These are phyloP conservation scores for Saxispiralis lemnorum DNA, from an alignment of 495 filamentous ascomycete species.

Conservation along the genomic window DNA sequence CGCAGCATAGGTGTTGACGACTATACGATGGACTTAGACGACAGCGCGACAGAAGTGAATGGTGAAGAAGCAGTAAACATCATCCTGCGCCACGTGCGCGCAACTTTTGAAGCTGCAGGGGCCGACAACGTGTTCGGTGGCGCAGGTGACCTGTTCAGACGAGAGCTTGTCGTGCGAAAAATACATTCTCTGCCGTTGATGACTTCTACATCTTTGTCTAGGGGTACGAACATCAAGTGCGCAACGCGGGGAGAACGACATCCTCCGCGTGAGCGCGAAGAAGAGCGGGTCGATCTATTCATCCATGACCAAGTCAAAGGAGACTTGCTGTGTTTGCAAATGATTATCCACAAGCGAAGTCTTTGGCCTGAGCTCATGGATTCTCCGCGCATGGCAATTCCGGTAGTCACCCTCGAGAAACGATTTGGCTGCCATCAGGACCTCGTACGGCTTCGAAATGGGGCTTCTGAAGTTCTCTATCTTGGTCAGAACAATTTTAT, in stretches of 20 bases:
- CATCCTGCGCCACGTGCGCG: conserved; percentile 8
- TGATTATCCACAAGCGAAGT: conserved; percentile 5
- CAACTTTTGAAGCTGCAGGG: conserved; percentile 12
- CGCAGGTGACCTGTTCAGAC: conserved; percentile 1
- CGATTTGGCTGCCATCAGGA: background rate
- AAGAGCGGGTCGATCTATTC: conserved; percentile 6
- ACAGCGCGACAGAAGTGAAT: background rate
- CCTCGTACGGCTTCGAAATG: conserved; percentile 1
- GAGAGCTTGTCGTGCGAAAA: conserved; percentile 13
- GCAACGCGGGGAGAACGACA: background rate
- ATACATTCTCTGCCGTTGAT: conserved; percentile 7
- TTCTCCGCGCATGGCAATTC: background rate
- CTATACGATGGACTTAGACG: conserved; percentile 12
- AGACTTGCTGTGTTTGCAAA: conserved; percentile 1
- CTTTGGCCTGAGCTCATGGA: conserved; percentile 2
- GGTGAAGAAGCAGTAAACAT: conserved; percentile 7
- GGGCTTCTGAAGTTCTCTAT: background rate
- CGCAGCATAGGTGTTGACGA: conserved; percentile 11
- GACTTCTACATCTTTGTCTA: background rate
- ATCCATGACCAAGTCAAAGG: conserved; percentile 6
- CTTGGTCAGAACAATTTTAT: conserved; percentile 1
- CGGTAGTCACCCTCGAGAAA: background rate
- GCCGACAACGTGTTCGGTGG: conserved; percentile 11
- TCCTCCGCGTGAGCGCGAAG: background rate
- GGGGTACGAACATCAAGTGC: background rate